Percentiles rank a stretch among this genome's conserved stretches.
These are phyloP conservation scores for Gossypium herbaceum DNA, from an alignment of 345 rosid species.

Conservation along the genomic window DNA sequence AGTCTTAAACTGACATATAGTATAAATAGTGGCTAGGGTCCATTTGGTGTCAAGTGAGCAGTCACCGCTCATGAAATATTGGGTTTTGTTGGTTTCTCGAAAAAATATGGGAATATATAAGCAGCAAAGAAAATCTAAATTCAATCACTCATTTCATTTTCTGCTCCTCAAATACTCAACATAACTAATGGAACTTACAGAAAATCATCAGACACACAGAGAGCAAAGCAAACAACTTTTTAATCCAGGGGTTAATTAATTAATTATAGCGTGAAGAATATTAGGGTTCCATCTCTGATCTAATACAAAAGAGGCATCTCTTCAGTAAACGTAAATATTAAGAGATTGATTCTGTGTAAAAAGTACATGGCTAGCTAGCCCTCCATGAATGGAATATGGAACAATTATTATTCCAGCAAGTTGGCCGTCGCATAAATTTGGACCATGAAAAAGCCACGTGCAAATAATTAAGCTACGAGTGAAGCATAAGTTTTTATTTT, in stretches of 20 bases:
- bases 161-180: conserved; percentile 15
- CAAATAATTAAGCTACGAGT: conserved; percentile 14
- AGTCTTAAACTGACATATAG: no score
- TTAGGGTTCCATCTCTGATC: background rate
- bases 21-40: background rate
- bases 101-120: background rate
- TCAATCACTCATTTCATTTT: conserved; percentile 1
- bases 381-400: background rate
- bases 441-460: conserved; percentile 15
- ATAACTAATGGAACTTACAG: conserved; percentile 1
- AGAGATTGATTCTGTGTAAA: background rate
- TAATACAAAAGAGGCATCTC: background rate
- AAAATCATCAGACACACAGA: background rate
- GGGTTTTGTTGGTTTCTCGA: conserved; percentile 7
- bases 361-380: background rate
- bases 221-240: background rate
- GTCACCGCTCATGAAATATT: conserved; percentile 20
- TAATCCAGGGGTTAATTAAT: background rate
- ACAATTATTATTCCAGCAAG: conserved; percentile 7
- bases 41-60: conserved; percentile 15
- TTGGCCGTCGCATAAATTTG: conserved; percentile 8
- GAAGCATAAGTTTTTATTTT: background rate
- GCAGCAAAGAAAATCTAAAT: background rate
- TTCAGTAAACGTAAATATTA: background rate
- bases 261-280: background rate